Conservation (phyloP, 2,329 filamentous ascomycete genomes). For the Sporothrix variecibatus region DNA sequence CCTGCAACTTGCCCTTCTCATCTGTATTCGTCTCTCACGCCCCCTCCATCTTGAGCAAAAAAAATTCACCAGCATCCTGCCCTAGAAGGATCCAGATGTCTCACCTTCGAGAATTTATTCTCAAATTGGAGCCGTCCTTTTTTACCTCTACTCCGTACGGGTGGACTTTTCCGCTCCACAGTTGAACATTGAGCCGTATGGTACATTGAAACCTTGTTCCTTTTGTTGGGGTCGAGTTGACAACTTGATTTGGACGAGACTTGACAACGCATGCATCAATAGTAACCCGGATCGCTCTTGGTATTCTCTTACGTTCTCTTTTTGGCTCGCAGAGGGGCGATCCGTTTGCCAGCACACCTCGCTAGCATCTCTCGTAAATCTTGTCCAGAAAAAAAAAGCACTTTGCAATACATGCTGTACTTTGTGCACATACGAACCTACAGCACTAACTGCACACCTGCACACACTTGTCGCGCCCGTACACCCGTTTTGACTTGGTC, state of each 20-base stretch:
- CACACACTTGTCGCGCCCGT: not conserved
- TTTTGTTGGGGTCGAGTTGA: not conserved
- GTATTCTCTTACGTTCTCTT: not conserved
- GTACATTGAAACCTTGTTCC: not conserved
- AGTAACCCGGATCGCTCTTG: not conserved
- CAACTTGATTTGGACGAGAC: not conserved
- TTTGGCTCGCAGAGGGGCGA: constrained; percentile 1
- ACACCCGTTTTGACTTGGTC: not conserved
- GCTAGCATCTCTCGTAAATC: not conserved
- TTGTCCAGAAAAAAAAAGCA: not conserved
- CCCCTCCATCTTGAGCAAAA: not conserved
- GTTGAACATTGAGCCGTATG: not conserved
- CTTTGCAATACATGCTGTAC: not conserved
- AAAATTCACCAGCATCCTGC: not conserved
- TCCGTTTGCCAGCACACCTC: constrained; percentile 3
- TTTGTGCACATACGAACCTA: not conserved
- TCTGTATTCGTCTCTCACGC: not conserved
- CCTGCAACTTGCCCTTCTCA: not conserved
- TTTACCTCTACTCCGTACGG: constrained; percentile 4
- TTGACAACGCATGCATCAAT: constrained; percentile 19
- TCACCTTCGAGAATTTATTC: too few species aligned
- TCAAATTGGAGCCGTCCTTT: not conserved
- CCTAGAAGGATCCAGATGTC: not conserved
- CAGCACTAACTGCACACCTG: not conserved
- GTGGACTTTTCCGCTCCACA: not conserved